Evolutionary conservation across 768 basidiomycete genomes (phyloP).

Genomic region (Tubosaeta brunneosetosa): DNA sequence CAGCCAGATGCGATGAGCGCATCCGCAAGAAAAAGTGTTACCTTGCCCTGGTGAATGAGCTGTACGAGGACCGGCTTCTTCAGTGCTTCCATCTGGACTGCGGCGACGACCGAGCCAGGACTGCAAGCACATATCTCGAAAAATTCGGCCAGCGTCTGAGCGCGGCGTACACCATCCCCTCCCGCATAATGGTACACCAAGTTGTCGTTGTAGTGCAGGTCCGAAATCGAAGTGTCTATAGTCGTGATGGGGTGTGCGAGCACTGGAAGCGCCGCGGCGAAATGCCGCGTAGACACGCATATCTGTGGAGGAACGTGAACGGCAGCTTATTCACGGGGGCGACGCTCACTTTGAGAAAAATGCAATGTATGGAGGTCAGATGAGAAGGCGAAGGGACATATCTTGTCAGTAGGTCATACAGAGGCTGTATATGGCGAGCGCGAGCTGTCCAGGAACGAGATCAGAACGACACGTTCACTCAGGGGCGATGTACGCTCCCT

Average conservation of each 20-base stretch:
- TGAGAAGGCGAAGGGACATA: conserved; percentile 54
- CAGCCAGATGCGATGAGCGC: neutral
- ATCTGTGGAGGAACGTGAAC: conserved; percentile 32
- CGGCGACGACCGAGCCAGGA: conserved; percentile 52
- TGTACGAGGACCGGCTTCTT: conserved; percentile 82
- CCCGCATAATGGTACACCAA: too few species aligned
- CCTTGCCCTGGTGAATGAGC: conserved; percentile 72
- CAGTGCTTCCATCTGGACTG: conserved; percentile 79
- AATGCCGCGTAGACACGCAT: conserved; percentile 53
- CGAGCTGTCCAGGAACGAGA: too few species aligned
- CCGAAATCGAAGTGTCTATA: conserved; percentile 54
- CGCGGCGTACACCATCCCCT: conserved; percentile 56
- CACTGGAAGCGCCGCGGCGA: conserved; percentile 54
- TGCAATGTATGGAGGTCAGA: conserved; percentile 66
- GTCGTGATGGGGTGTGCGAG: conserved; percentile 60
- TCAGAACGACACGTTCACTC: neutral
- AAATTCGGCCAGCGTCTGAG: conserved; percentile 66
- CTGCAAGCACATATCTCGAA: conserved; percentile 76
- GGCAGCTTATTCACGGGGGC: neutral
- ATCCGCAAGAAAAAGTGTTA: conserved; percentile 20
- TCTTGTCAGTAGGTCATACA: conserved; percentile 57
- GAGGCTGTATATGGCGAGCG: conserved; percentile 38
- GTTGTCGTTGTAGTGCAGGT: conserved; percentile 71
- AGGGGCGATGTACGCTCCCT: conserved; percentile 44
- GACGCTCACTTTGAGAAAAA: conserved; percentile 56